Evolutionary conservation across 1,284 basidiomycete species (phyloP), one percentile per base, ranked within the genome.

Genomic region (Tremellales sp.): DNA sequence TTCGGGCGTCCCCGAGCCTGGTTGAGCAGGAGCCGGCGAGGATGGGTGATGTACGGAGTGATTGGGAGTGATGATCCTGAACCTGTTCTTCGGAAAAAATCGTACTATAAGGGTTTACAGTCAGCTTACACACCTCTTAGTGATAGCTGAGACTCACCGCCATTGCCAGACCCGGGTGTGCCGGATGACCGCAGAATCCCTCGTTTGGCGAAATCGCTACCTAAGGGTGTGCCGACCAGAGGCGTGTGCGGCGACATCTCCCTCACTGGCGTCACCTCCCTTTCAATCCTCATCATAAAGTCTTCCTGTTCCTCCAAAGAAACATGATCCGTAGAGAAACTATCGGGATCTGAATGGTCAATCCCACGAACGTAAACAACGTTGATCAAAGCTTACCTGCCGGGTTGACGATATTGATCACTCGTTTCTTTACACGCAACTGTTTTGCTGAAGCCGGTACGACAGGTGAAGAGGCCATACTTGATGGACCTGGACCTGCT

Each of bases 21-120:
- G 56, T 7, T 53, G 52, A 6, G 54, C 47, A 21, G 56, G 52
- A 13, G 36, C 25, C 3, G 52, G 52, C 5, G 51, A 36, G 19
- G 11, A 7, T 17, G 36, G 36, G 19, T 13, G 11, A 11, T 39
- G 36, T 22, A 53, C 6, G 19, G 64, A 57, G 21, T 57, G 46
- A 33, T 68, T 66, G 8, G 67, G 67, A 0, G 67, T 69, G 48
- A 69, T 69, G n/a, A 67, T 56, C 36, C 65, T 40, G 50, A 66
- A 69, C 36, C 52, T 49, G 48, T 69, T 67, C 46, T 66, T 67
- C 40, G 65, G 65, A 49, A 66, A 65, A 62, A 69, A 69, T 26
- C 67, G 65, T 36, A 69, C 67, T 69, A 33, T 8, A 25, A 37
- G 22, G 21, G n/a, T n/a, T n/a, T n/a, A n/a, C n/a, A n/a, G n/a